A percentile compares a stretch with the other conserved stretches of the same genome.
Evolutionary conservation across 805 yeast species (phyloP).

Genomic region (Peterozyma toletana): DNA sequence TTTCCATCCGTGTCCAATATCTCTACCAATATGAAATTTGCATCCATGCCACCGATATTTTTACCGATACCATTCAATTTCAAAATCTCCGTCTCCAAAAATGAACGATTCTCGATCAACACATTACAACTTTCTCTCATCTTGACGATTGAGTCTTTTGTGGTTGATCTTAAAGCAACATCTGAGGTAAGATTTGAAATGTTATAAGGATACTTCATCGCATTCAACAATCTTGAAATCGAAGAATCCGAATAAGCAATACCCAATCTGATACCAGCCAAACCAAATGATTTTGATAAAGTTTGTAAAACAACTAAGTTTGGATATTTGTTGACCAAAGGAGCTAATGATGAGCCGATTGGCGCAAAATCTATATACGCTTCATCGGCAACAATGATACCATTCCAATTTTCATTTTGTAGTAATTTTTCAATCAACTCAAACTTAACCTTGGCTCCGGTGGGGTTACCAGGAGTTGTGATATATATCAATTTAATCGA

Average conservation of each 20-base stretch:
- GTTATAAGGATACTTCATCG: slow-evolving; percentile 95
- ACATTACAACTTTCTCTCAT: slow-evolving; percentile 50
- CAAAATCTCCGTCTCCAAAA: slow-evolving; percentile 46
- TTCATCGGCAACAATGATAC: slow-evolving; percentile 83
- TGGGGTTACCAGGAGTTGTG: slow-evolving; percentile 97
- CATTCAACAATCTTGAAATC: slow-evolving; percentile 64
- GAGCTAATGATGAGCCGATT: slow-evolving; percentile 60
- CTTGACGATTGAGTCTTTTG: slow-evolving; percentile 41
- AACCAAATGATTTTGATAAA: slow-evolving; percentile 88
- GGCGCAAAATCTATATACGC: slow-evolving; percentile 88
- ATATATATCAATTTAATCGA: slow-evolving; percentile 69
- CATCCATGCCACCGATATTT: slow-evolving; percentile 76
- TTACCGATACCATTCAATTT: slow-evolving; percentile 59
- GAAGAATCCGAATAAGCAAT: slow-evolving; percentile 59
- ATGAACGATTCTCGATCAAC: slow-evolving; percentile 48
- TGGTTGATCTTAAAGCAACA: slow-evolving; percentile 69
- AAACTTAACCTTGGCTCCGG: slow-evolving; percentile 58
- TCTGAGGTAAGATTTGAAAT: slow-evolving; percentile 76
- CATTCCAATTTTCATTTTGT: slow-evolving; percentile 49
- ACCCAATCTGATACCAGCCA: slow-evolving; percentile 92
- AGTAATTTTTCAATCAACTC: slow-evolving; percentile 41
- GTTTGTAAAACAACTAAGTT: slow-evolving; percentile 88
- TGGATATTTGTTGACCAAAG: slow-evolving; percentile 74
- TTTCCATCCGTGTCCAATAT: slow-evolving; percentile 52
- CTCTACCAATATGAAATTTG: slow-evolving; percentile 78